Evolutionary conservation across 176 grass and related monocot species (phyloP), one percentile per base, ranked within the genome.

Genomic region (Carex scoparia): DNA sequence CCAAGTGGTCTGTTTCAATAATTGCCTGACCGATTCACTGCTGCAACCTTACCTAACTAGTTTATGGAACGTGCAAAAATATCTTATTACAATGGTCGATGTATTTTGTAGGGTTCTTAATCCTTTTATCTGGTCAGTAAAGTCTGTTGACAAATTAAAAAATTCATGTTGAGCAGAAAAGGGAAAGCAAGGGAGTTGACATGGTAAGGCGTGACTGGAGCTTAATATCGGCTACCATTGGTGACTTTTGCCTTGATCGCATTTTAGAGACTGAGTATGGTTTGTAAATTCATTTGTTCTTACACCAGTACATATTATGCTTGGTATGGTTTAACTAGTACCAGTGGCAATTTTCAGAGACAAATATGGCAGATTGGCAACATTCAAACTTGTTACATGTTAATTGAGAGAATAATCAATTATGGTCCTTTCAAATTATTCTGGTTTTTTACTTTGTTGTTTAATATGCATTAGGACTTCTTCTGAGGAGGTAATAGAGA

Each of bases 161-260:
- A 44, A 5, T 64, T 51, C 85, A 55, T 56, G 33, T 78, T 78
- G 28, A 57, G 69, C 85, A 99, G 96, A 92, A 81, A 73, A 99
- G 89, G 61, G 96, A 99, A 89, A 90, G 96, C 51, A 99, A 99
- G 74, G 93, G 96, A 67, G 91, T 99, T 56, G 96, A 99, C 85
- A 99, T 99, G 90, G 96, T 95, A 71, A 86, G 96, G 27, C 91
- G 96, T 81, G 96, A 99, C 89, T 99, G 96, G 96, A 99, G 96
- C 88, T 94, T 99, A 84, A 87, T 99, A 79, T 92, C 96, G 60
- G 94, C 93, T 86, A 92, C 90, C 87, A 89, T 92, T 64, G 96
- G 93, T 65, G 96, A 99, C 86, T 99, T 90, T 91, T 99, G 91
- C 84, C 81, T 99, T 13, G 91, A 92, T 70, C 88, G 93, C 82